Percentiles rank a stretch among this genome's conserved stretches.
Evolutionary conservation across 1,284 basidiomycete species (phyloP).

Genomic region (Cryptococcus sp.): DNA sequence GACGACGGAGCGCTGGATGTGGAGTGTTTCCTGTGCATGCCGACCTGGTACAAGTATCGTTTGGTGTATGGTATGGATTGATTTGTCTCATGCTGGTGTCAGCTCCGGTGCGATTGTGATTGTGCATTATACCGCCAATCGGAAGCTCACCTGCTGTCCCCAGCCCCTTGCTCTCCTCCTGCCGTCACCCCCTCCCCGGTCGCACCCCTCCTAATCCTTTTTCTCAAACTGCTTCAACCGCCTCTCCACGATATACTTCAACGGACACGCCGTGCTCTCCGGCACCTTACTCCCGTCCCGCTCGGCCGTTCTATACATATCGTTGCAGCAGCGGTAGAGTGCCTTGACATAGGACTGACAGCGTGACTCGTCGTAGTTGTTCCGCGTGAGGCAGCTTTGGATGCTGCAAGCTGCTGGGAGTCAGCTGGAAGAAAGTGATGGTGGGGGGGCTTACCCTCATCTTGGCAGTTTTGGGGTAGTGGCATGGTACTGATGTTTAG

Average conservation of each 20-base stretch:
- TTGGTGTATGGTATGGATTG: no score
- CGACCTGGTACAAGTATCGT: no score
- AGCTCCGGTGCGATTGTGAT: no score
- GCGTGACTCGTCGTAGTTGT: slow-evolving; percentile 40
- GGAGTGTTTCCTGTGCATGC: no score
- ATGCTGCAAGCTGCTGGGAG: slow-evolving; percentile 40
- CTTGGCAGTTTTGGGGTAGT: slow-evolving; percentile 27
- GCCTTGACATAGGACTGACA: slow-evolving; percentile 30
- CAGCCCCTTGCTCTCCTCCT: no score
- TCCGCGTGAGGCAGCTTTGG: slow-evolving; percentile 38
- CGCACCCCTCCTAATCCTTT: not conserved
- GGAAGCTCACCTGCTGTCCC: no score
- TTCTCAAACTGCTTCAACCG: slow-evolving; percentile 33
- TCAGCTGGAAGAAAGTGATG: not conserved
- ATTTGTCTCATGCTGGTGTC: no score
- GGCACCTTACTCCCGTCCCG: slow-evolving; percentile 18
- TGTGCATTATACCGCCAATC: no score
- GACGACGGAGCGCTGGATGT: no score
- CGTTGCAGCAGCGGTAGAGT: slow-evolving; percentile 42
- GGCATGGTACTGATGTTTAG: not conserved
- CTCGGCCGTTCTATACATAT: slow-evolving; percentile 35
- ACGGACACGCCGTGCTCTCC: slow-evolving; percentile 35
- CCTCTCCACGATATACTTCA: slow-evolving; percentile 32
- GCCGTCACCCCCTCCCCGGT: no score
- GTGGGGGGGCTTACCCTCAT: slow-evolving; percentile 21